Conservation (phyloP, 2,329 filamentous ascomycete genomes). For the Magnaporthiopsis rhizophila region DNA sequence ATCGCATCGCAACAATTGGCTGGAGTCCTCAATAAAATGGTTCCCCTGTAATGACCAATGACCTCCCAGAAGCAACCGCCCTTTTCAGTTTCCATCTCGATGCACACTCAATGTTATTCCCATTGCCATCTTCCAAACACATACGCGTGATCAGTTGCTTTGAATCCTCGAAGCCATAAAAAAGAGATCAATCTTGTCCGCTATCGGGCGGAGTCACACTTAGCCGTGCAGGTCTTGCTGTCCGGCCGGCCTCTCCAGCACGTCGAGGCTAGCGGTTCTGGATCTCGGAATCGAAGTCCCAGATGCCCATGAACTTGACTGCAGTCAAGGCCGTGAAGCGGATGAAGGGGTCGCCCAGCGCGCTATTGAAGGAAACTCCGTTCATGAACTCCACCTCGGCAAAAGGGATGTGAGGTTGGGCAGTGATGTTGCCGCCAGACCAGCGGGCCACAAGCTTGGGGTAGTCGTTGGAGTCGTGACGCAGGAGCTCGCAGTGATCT, state of each 20-base stretch:
- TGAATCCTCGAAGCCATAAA: not conserved
- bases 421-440: constrained; percentile 1
- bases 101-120: not conserved
- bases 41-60: not conserved
- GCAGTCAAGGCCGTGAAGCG: constrained; percentile 1
- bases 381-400: constrained; percentile 1
- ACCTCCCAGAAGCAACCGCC: not conserved
- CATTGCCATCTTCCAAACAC: not conserved
- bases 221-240: not conserved
- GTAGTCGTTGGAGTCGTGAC: not conserved
- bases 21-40: not conserved
- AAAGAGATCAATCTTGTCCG: not conserved
- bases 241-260: not conserved
- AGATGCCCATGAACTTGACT: constrained; percentile 6
- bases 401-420: not conserved
- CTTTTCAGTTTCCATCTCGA: not conserved
- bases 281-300: constrained; percentile 2
- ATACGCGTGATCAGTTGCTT: not conserved
- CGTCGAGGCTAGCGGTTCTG: not conserved
- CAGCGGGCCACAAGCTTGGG: constrained; percentile 4
- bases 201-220: too few species aligned
- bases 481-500: constrained; percentile 5
- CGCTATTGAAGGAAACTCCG: not conserved
- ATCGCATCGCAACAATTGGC: not conserved
- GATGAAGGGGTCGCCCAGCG: constrained; percentile 1